Evolutionary conservation across 1,139 yeast species (phyloP), one percentile per base, ranked within the genome.

Genomic region (Kodamaea ohmeri): DNA sequence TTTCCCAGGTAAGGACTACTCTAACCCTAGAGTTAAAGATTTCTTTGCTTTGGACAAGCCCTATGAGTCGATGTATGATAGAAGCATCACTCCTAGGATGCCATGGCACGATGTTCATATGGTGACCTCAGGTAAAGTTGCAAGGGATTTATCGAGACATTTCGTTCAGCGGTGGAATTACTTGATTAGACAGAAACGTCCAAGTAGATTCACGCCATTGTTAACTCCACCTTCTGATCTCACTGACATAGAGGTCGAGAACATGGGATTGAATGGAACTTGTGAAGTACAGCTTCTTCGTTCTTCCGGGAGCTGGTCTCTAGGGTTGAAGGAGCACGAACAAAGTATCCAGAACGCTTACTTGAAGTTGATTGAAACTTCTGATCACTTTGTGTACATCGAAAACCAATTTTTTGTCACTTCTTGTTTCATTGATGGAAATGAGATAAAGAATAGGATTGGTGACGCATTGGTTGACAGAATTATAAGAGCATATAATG

Each of bases 31-130:
- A 46, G 88, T 85, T 11, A 83, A 83, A 51, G 99, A 94, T 60
- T 94, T 94, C 57, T 76, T 58, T 53, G 81, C 74, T 1, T 70
- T 94, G 42, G 89, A 90, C 47, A 80, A 79, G 47, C 98, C 98
- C 1, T 89, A 83, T 54, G 95, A 86, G 35, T 87, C 89, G 16
- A 84, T 92, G 95, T 89, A 89, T 56, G 95, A 94, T 59, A 76
- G 99, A 46, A 68, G 76, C 22, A 62, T 62, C 16, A 75, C 78
- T 12, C 97, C 98, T 3, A 76, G 99, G 52, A 94, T 94, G 99
- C 98, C 98, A 5, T 94, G 98, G 99, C 99, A 94, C 60, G 99
- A 94, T 70, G 87, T 94, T 33, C 97, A 92, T 53, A 92, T 90
- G 95, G 80, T 89, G 65, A 81, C 95, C 2, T 78, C 90, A 7